A percentile compares a stretch with the other conserved stretches of the same genome.
Evolutionary conservation across 2,329 filamentous ascomycete genomes (phyloP).

Genomic region (Hypoxylon sp.): DNA sequence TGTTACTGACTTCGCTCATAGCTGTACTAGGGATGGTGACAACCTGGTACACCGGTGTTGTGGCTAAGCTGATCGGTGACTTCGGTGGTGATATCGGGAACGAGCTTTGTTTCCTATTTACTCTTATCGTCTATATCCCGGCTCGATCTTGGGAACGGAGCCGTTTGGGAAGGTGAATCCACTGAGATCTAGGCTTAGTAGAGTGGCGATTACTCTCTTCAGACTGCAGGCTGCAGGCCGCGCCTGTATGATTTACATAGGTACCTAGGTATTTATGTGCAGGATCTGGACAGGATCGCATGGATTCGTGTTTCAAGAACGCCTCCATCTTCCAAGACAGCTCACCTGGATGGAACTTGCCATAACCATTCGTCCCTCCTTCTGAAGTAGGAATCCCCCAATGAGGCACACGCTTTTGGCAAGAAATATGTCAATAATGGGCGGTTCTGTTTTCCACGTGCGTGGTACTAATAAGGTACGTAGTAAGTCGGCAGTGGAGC

Average conservation of each 20-base stretch:
- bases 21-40: slow-evolving; percentile 70
- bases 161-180: slow-evolving; percentile 58
- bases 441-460: slow-evolving; percentile 12
- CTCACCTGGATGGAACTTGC: slow-evolving; percentile 19
- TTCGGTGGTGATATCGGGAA: slow-evolving; percentile 66
- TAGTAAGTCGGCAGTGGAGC: slow-evolving; percentile 16
- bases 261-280: slow-evolving; percentile 19
- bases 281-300: slow-evolving; percentile 20
- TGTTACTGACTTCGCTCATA: slow-evolving; percentile 24
- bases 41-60: slow-evolving; percentile 68
- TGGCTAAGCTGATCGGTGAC: slow-evolving; percentile 61
- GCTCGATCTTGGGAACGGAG: slow-evolving; percentile 65
- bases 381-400: slow-evolving; percentile 34
- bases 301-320: slow-evolving; percentile 25
- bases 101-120: slow-evolving; percentile 67
- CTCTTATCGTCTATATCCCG: slow-evolving; percentile 63
- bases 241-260: slow-evolving; percentile 22
- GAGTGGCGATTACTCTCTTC: slow-evolving; percentile 19
- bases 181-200: slow-evolving; percentile 24
- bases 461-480: slow-evolving; percentile 5
- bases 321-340: slow-evolving; percentile 36
- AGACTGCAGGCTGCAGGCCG: slow-evolving; percentile 20
- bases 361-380: slow-evolving; percentile 11
- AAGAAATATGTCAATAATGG: slow-evolving; percentile 18
- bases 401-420: slow-evolving; percentile 21